Conservation (phyloP, 345 rosid species). For the Euphorbia peplus region DNA sequence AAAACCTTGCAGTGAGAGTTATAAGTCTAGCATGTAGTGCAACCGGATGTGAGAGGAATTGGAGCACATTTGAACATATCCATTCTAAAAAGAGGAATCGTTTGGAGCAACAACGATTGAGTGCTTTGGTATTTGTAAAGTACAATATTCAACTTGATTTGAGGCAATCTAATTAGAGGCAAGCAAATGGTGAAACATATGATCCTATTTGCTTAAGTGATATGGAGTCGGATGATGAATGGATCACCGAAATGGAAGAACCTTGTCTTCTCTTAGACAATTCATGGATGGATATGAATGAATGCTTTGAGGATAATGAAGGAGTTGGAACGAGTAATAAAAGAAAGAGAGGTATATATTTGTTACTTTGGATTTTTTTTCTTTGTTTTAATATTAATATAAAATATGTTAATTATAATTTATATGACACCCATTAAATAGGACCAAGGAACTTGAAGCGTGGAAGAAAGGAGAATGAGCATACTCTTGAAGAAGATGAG, state of each 20-base stretch:
- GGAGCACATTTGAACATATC: no score
- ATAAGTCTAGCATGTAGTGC: conserved; percentile 1
- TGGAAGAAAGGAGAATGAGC: no score
- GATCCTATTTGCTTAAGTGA: conserved; percentile 14
- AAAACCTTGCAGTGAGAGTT: no score
- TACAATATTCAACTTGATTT: neutral
- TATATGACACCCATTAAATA: no score
- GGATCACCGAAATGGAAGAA: neutral
- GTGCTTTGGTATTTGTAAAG: neutral
- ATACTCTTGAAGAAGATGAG: no score
- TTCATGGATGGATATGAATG: neutral
- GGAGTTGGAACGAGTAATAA: neutral
- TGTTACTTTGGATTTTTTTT: no score
- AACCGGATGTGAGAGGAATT: neutral
- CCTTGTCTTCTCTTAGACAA: neutral
- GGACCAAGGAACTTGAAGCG: no score
- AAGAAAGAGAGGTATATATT: neutral
- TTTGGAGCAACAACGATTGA: no score
- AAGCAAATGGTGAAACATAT: conserved; percentile 2
- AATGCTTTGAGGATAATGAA: no score
- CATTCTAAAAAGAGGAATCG: neutral
- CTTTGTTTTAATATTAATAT: no score
- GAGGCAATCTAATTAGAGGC: neutral
- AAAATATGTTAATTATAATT: no score
- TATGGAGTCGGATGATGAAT: conserved; percentile 13